phyloP scores from a whole-genome alignment of 352 stramenopile genomes.

The Globisporangium carolinianum region DNA sequence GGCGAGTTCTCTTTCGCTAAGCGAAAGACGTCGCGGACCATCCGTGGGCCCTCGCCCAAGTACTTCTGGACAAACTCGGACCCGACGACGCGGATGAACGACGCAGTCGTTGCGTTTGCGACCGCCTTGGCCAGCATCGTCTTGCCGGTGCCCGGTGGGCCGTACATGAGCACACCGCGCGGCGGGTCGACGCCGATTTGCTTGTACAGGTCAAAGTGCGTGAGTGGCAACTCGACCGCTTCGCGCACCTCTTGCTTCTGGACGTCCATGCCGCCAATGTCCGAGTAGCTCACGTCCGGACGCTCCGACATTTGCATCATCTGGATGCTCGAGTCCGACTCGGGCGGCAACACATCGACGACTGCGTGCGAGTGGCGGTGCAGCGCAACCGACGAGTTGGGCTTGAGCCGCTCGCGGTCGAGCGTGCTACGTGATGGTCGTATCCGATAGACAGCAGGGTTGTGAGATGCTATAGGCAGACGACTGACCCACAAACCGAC shows the following conservation, averaged over 20 bases:
- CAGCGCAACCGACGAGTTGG: constrained; percentile 97
- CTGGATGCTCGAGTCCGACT: constrained; percentile 99
- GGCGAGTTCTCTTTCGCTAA: constrained; percentile 98
- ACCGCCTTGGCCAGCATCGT: constrained; percentile 99
- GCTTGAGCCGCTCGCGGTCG: constrained; percentile 98
- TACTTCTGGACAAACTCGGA: constrained; percentile 99
- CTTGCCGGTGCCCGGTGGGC: constrained; percentile 94
- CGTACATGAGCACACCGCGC: constrained; percentile 97
- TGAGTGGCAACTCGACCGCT: constrained; percentile 98
- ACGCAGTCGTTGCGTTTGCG: constrained; percentile 97
- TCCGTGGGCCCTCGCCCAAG: constrained; percentile 97
- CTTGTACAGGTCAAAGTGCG: constrained; percentile 99
- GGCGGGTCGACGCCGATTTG: constrained; percentile 99
- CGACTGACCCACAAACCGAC: constrained; percentile 10
- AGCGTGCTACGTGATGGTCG: constrained; percentile 73
- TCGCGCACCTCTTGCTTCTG: constrained; percentile 99
- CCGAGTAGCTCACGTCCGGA: constrained; percentile 92
- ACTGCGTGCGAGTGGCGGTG: constrained; percentile 98
- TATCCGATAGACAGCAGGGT: no score
- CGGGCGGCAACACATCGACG: constrained; percentile 96
- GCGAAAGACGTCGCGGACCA: constrained; percentile 99
- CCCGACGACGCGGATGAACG: constrained; percentile 97
- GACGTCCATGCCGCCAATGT: constrained; percentile 99
- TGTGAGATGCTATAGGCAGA: no score
- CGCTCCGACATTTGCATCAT: constrained; percentile 98